Evolutionary conservation across 2,329 filamentous ascomycete species (phyloP).

Genomic region (Leptodontidium sp.): DNA sequence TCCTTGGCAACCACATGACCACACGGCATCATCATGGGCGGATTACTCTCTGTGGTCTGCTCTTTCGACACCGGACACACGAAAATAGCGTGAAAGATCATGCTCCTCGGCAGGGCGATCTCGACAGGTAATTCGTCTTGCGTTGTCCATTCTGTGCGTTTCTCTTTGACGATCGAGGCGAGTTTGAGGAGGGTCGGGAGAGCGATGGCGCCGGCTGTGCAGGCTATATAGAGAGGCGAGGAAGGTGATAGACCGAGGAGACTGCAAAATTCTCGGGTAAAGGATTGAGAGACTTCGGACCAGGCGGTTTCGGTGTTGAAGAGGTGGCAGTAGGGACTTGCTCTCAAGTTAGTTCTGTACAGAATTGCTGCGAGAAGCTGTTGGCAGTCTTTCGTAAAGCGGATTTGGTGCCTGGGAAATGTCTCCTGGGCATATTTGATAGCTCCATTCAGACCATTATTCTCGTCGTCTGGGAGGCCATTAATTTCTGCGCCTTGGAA

Average conservation of each 20-base stretch:
- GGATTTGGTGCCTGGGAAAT: conserved; percentile 76
- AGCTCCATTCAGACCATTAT: conserved; percentile 69
- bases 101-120: conserved; percentile 64
- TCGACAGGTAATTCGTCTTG: conserved; percentile 88
- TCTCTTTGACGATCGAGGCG: conserved; percentile 84
- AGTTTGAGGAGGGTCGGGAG: conserved; percentile 90
- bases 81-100: conserved; percentile 93
- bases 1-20: conserved; percentile 93
- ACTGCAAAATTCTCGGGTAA: conserved; percentile 94
- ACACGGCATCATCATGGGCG: conserved; percentile 96
- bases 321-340: conserved; percentile 80
- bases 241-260: conserved; percentile 89
- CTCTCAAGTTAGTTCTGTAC: conserved; percentile 75
- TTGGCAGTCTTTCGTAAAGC: conserved; percentile 82
- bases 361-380: conserved; percentile 83
- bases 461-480: conserved; percentile 61
- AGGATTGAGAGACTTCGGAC: conserved; percentile 84
- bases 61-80: conserved; percentile 98
- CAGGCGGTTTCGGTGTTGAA: conserved; percentile 82
- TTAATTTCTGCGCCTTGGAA: conserved; percentile 71
- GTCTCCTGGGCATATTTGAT: conserved; percentile 78
- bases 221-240: conserved; percentile 90
- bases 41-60: conserved; percentile 91
- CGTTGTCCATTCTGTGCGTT: conserved; percentile 94
- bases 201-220: conserved; percentile 91